phyloP scores from a whole-genome alignment of 495 filamentous ascomycete species.

The Talaromyces adpressus region DNA sequence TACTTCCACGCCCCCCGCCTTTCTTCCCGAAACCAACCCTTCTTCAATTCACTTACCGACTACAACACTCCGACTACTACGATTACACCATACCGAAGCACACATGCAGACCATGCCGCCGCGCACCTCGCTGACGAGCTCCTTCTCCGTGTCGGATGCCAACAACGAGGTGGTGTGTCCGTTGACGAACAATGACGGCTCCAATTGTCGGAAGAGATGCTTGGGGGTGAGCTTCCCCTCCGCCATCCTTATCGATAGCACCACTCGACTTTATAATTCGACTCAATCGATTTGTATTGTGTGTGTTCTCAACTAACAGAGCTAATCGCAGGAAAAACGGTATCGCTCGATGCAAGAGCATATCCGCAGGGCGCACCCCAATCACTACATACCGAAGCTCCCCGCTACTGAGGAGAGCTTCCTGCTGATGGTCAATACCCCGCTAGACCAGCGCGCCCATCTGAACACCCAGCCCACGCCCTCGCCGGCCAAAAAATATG shows the following conservation, averaged over 20 bases:
- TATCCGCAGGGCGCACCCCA: slow-evolving; percentile 93
- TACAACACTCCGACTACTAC: neutral
- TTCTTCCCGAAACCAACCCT: neutral
- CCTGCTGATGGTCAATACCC: slow-evolving; percentile 85
- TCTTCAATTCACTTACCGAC: neutral
- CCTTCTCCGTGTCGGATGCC: slow-evolving; percentile 85
- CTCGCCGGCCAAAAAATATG: slow-evolving; percentile 14
- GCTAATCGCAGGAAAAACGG: slow-evolving; percentile 71
- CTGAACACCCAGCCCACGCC: slow-evolving; percentile 48
- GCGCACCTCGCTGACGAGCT: slow-evolving; percentile 76
- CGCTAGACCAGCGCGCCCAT: slow-evolving; percentile 64
- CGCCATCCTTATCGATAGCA: slow-evolving; percentile 11
- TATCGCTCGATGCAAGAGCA: slow-evolving; percentile 99
- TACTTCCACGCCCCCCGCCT: slow-evolving; percentile 3
- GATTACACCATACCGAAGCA: slow-evolving; percentile 11
- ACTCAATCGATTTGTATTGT: neutral
- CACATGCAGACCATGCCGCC: slow-evolving; percentile 69
- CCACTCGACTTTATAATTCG: neutral
- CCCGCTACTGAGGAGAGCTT: slow-evolving; percentile 99
- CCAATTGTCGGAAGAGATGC: slow-evolving; percentile 95
- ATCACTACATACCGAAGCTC: slow-evolving; percentile 97
- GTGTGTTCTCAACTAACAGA: neutral
- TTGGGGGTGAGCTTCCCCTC: slow-evolving; percentile 70
- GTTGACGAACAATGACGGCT: slow-evolving; percentile 91
- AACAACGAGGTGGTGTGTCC: slow-evolving; percentile 97